Evolutionary conservation across 2,329 filamentous ascomycete genomes (phyloP).

Genomic region (Cordyceps javanica): DNA sequence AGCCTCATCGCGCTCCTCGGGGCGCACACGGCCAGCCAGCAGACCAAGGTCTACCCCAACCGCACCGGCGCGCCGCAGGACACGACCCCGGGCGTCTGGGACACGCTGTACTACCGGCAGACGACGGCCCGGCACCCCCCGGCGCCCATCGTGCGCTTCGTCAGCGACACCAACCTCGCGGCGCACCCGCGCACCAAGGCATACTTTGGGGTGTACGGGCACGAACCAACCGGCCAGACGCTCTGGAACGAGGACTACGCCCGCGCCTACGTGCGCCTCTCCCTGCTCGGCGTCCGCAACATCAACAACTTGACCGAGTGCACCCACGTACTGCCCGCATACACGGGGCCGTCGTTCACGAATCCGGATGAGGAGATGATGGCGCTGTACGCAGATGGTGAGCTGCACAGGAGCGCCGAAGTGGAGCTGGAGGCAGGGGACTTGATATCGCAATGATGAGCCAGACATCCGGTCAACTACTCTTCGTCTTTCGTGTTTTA

Average conservation of each 20-base stretch:
- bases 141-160: conserved; percentile 31
- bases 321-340: conserved; percentile 38
- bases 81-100: conserved; percentile 45
- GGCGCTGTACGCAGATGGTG: conserved; percentile 8
- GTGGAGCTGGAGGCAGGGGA: conserved; percentile 6
- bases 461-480: no score
- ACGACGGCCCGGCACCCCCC: conserved; percentile 24
- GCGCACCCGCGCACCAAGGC: conserved; percentile 26
- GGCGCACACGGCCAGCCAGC: conserved; percentile 43
- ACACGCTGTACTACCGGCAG: conserved; percentile 41
- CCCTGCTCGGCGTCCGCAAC: conserved; percentile 47
- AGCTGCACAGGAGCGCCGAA: background rate
- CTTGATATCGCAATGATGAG: conserved; percentile 1
- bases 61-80: conserved; percentile 42
- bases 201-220: background rate
- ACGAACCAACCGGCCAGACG: conserved; percentile 19
- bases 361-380: conserved; percentile 19
- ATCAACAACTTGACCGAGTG: conserved; percentile 49
- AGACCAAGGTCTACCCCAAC: conserved; percentile 34
- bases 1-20: conserved; percentile 47
- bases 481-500: background rate
- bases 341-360: conserved; percentile 15
- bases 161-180: conserved; percentile 33
- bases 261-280: conserved; percentile 44
- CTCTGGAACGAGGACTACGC: conserved; percentile 44